Evolutionary conservation across 179 eudicot genomes (phyloP), one percentile per base, ranked within the genome.

Genomic region (Carnegiea gigantea): DNA sequence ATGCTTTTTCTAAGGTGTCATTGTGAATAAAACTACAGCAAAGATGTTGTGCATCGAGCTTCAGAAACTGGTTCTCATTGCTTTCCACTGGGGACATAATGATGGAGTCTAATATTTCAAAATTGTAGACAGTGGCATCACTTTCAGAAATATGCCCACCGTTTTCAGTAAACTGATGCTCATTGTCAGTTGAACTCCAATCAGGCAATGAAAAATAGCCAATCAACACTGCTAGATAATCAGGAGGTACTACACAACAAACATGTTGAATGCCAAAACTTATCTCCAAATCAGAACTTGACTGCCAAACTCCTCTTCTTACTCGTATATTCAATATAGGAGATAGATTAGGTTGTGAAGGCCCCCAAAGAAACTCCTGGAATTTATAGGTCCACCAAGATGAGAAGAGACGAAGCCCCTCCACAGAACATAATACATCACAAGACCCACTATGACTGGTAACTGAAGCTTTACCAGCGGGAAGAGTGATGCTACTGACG

Each of bases 171-270:
- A 62, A 65, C 68, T 80, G 75, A 73, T 62, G 79, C 71, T 79
- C 82, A 79, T 77, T 80, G 24, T 77, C 82, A 74, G 78, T 49
- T 77, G 85, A 70, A 53, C 76, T 84, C 98, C 98, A 95, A 83
- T 91, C 98, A 77, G 95, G 89, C 83, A 90, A 85, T 72, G 92
- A 85, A 78, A 97, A 97, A 77, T 97, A 97, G 81, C 98, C 99
- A 80, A 95, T 90, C 43, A 97, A 60, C 70, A 93, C 80, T 21
- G 97, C 91, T 73, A 97, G 81, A 84, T 90, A 93, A 18, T 95
- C 98, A 73, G 99, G 92, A 48, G 92, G 90, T 83, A 97, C 81
- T 78, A 85, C 81, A 86, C 99, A 97, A 76, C 92, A 88, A 20
- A 93, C 98, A 86, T 97, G 91, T 83, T 93, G 97, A 84, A 91